These are phyloP conservation scores for Candida pseudoglaebosa DNA, from an alignment of 805 yeast genomes.

Conservation along the genomic window DNA sequence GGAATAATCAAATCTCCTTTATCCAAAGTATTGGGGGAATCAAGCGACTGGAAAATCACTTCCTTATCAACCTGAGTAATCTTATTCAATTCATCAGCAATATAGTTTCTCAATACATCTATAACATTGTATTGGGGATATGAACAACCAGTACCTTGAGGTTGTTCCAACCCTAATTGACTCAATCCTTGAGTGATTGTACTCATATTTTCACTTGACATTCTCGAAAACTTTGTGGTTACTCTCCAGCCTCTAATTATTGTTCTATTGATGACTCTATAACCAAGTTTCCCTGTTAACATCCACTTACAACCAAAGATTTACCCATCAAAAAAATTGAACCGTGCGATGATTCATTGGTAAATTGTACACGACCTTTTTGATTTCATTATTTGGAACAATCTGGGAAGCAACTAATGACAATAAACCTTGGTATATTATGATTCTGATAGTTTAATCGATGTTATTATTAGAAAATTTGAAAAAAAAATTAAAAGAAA, in stretches of 20 bases:
- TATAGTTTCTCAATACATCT: constrained; percentile 86
- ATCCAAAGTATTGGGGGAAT: constrained; percentile 79
- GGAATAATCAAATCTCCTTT: constrained; percentile 94
- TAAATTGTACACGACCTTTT: neutral
- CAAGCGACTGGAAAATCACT: constrained; percentile 79
- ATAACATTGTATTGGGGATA: constrained; percentile 75
- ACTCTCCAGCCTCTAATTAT: neutral
- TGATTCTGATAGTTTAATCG: too few species aligned
- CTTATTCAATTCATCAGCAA: constrained; percentile 69
- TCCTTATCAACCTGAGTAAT: constrained; percentile 68
- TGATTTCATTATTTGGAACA: too few species aligned
- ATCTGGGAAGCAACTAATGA: too few species aligned
- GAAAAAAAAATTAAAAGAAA: too few species aligned
- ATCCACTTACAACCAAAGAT: neutral
- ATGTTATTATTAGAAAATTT: too few species aligned
- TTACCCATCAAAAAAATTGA: neutral
- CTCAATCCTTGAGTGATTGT: constrained; percentile 32
- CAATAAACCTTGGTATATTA: too few species aligned
- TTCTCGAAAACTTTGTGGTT: neutral
- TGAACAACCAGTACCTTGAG: constrained; percentile 52
- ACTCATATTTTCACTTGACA: constrained; percentile 13
- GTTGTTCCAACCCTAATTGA: constrained; percentile 37
- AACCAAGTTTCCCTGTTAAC: neutral
- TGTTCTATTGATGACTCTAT: neutral
- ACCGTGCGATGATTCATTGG: neutral